Percentiles rank a stretch among this genome's conserved stretches.
Conservation (phyloP, 495 filamentous ascomycete genomes). For the Rhizodiscina lignyota region DNA sequence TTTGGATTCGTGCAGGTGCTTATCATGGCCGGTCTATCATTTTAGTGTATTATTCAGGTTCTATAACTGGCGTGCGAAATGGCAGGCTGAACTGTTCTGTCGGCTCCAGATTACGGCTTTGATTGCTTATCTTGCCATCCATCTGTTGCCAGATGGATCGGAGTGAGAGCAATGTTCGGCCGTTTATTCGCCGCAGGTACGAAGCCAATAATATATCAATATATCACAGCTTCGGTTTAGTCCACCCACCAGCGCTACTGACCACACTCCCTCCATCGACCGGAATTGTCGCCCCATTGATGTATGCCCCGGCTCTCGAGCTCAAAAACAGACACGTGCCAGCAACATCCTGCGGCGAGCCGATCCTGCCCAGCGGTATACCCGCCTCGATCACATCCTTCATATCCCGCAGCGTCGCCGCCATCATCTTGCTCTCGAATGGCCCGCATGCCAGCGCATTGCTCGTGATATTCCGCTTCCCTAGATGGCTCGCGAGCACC, state of each 20-base stretch:
- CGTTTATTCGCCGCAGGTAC: no score
- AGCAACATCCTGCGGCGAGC: constrained; percentile 53
- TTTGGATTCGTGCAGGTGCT: no score
- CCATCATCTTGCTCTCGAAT: constrained; percentile 77
- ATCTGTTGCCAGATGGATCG: no score
- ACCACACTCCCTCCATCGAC: constrained; percentile 51
- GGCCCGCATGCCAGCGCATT: constrained; percentile 67
- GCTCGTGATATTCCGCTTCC: constrained; percentile 52
- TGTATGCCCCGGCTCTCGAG: constrained; percentile 52
- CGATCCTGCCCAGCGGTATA: constrained; percentile 58
- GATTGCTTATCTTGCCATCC: no score
- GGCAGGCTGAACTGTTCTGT: no score
- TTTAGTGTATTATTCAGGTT: no score
- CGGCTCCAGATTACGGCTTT: no score
- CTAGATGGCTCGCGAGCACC: constrained; percentile 55
- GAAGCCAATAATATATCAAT: no score
- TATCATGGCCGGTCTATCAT: no score
- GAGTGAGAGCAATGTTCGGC: no score
- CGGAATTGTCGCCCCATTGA: constrained; percentile 62
- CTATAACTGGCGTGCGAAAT: no score
- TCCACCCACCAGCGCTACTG: no score
- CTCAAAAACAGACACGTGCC: constrained; percentile 61
- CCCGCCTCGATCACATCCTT: constrained; percentile 43
- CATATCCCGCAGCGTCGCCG: constrained; percentile 42
- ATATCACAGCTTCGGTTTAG: constrained; percentile 36